Evolutionary conservation across 1,139 yeast genomes (phyloP).

Genomic region (Sugiyamaella paludigena): DNA sequence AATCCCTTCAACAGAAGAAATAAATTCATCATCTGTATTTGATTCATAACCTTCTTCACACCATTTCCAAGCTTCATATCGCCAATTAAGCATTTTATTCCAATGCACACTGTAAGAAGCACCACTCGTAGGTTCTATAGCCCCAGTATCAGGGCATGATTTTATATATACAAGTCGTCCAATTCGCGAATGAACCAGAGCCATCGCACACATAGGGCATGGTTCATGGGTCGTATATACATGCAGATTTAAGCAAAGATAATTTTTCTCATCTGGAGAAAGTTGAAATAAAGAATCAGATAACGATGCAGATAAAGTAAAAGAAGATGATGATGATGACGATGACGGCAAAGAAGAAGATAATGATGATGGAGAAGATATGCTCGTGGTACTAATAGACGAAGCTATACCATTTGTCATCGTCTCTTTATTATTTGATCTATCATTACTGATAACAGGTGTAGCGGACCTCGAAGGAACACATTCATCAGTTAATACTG

Average conservation of each 20-base stretch:
- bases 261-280: constrained; percentile 36
- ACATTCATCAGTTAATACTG: not conserved
- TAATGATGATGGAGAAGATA: constrained; percentile 7
- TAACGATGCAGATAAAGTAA: constrained; percentile 17
- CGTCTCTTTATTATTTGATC: not conserved
- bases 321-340: constrained; percentile 7
- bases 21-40: constrained; percentile 13
- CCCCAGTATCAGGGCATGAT: constrained; percentile 51
- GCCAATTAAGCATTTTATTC: constrained; percentile 71
- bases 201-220: constrained; percentile 97
- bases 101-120: constrained; percentile 73
- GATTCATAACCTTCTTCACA: constrained; percentile 20
- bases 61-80: constrained; percentile 76
- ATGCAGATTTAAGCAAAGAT: constrained; percentile 72
- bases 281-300: constrained; percentile 1
- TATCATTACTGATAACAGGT: not conserved
- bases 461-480: not conserved
- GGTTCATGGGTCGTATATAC: constrained; percentile 95
- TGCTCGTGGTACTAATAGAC: constrained; percentile 7
- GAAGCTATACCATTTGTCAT: not conserved
- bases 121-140: constrained; percentile 56
- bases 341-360: constrained; percentile 16
- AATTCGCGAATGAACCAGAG: constrained; percentile 85
- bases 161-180: constrained; percentile 62
- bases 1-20: constrained; percentile 14